A percentile compares a stretch with the other conserved stretches of the same genome.
These are phyloP conservation scores for Ascoidea tarda DNA, from an alignment of 805 yeast genomes.

Conservation along the genomic window DNA sequence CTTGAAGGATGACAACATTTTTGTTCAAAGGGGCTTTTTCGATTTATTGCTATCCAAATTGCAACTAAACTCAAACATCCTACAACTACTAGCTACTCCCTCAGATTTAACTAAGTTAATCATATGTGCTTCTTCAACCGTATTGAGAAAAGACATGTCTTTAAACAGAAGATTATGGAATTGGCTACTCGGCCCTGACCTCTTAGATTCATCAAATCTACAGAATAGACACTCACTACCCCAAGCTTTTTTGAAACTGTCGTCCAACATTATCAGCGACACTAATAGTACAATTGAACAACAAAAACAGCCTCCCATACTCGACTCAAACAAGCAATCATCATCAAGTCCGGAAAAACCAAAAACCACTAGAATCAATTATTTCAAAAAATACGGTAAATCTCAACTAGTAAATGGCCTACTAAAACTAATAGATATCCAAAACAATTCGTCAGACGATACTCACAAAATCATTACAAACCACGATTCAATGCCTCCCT, in stretches of 20 bases:
- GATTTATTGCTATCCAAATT: conserved; percentile 62
- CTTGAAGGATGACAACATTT: conserved; percentile 46
- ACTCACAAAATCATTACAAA: conserved; percentile 11
- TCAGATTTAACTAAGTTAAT: conserved; percentile 46
- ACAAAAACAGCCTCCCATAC: conserved; percentile 5
- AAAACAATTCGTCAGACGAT: conserved; percentile 1
- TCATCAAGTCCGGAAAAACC: not conserved
- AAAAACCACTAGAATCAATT: conserved; percentile 26
- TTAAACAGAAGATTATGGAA: conserved; percentile 87
- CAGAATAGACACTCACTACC: not conserved
- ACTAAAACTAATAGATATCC: conserved; percentile 24
- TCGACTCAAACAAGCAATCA: not conserved
- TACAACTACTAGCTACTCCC: conserved; percentile 30
- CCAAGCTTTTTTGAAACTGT: not conserved
- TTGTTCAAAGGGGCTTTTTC: conserved; percentile 79
- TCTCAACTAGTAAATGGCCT: conserved; percentile 38
- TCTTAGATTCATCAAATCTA: not conserved
- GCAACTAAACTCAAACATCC: conserved; percentile 45
- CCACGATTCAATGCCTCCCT: conserved; percentile 12
- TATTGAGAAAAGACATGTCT: conserved; percentile 83
- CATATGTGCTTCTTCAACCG: conserved; percentile 49
- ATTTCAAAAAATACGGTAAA: conserved; percentile 47
- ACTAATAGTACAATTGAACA: conserved; percentile 5
- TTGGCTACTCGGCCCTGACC: conserved; percentile 80
- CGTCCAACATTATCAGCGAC: conserved; percentile 3